Conservation (phyloP, 495 filamentous ascomycete species). For the Beverwykella pulmonaria region DNA sequence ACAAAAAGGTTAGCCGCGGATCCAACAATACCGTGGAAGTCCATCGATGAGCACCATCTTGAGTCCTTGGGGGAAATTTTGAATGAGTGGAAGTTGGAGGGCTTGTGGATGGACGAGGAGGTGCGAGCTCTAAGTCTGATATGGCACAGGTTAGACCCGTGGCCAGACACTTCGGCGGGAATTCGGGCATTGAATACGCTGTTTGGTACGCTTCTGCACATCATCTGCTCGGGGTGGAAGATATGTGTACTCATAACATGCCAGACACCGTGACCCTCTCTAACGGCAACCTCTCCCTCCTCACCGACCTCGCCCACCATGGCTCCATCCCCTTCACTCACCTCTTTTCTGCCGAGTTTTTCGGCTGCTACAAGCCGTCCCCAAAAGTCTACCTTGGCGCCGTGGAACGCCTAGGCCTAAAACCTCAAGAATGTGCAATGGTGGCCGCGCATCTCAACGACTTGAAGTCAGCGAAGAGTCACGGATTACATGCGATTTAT, state of each 20-base stretch:
- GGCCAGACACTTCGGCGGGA: slow-evolving; percentile 64
- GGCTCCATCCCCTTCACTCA: slow-evolving; percentile 63
- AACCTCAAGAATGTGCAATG: slow-evolving; percentile 67
- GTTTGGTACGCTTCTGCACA: slow-evolving; percentile 34
- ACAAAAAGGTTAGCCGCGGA: slow-evolving; percentile 53
- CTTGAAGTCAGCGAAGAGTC: slow-evolving; percentile 64
- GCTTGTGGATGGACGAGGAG: slow-evolving; percentile 63
- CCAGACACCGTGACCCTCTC: slow-evolving; percentile 63
- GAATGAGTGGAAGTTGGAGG: slow-evolving; percentile 54
- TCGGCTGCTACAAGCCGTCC: slow-evolving; percentile 77
- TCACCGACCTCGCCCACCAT: slow-evolving; percentile 63
- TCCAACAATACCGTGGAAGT: slow-evolving; percentile 45
- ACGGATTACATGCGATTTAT: slow-evolving; percentile 71
- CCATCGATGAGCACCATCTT: slow-evolving; percentile 67
- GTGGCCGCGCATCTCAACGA: slow-evolving; percentile 78
- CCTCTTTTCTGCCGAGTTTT: slow-evolving; percentile 68
- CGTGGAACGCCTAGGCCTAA: slow-evolving; percentile 57
- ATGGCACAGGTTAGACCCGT: slow-evolving; percentile 74
- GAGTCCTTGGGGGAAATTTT: slow-evolving; percentile 62
- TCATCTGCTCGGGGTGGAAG: no score
- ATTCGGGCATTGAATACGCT: slow-evolving; percentile 57
- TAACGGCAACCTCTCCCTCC: slow-evolving; percentile 70
- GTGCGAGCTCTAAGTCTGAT: slow-evolving; percentile 57
- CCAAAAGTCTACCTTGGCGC: slow-evolving; percentile 70
- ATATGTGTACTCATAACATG: not conserved